Evolutionary conservation across 2,329 filamentous ascomycete species (phyloP), one percentile per base, ranked within the genome.

Genomic region (Aspergillus nomiae): DNA sequence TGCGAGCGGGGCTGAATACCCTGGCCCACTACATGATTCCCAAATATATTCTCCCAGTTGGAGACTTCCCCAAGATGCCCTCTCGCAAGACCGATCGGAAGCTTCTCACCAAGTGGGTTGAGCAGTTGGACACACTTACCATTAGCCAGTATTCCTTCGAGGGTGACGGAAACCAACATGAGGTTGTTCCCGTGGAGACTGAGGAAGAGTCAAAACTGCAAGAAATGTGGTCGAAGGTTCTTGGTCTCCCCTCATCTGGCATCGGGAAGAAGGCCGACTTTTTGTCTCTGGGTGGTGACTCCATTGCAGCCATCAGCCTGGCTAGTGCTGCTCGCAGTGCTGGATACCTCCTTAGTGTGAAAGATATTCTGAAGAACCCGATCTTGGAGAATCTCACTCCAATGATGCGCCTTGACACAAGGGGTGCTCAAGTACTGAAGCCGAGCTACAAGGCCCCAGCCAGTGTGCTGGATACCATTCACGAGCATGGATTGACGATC

Each of bases 211-310:
- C 30, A 4, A 26, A n/a, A 32, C 36, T 57, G 43, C 55, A 57
- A 21, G 14, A 21, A 21, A 30, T 57, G 7, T 57, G 55, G 55
- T 26, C 55, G 10, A 16, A 32, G 19, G 24, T 57, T 7, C 38
- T 57, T 11, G 36, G 26, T 19, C 11, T 45, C n/a, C 24, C 36
- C 21, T 19, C 34, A 21, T 28, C n/a, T 28, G 38, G 43, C 12
- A 57, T 57, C 21, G 38, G 55, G 21, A 57, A 32, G 36, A 57
- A 43, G 30, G 26, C 36, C 5, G 21, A 43, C 38, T 57, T 57
- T 24, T 12, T 57, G 3, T 43, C 55, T 32, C 55, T 45, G 11
- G 55, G 55, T 32, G 55, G 55, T 26, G 55, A 57, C 55, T 57
- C 55, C 6, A 57, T 57, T 30, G 38, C 55, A 26, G 55, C 55